Evolutionary conservation across 805 yeast genomes (phyloP).

Genomic region (Lipomyces japonicus): DNA sequence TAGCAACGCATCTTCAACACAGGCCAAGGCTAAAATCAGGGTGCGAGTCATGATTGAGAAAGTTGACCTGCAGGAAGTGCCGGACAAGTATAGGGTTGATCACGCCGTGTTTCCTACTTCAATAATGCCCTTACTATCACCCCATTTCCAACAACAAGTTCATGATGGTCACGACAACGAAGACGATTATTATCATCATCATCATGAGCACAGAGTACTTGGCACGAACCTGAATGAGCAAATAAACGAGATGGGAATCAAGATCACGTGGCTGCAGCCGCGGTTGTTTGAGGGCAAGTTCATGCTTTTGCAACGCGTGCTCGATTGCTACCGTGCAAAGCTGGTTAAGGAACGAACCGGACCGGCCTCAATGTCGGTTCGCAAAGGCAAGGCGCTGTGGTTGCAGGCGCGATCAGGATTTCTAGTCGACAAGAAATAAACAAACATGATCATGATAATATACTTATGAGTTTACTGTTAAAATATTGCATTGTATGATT

Average conservation of each 20-base stretch:
- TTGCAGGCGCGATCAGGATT: too few species aligned
- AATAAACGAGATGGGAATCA: slow-evolving; percentile 23
- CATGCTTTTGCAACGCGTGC: slow-evolving; percentile 18
- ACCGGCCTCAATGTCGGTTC: slow-evolving; percentile 5
- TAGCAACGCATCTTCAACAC: slow-evolving; percentile 1
- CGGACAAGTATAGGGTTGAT: slow-evolving; percentile 21
- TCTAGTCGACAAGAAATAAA: too few species aligned
- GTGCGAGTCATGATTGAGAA: slow-evolving; percentile 13
- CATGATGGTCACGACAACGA: not conserved
- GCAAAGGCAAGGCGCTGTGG: slow-evolving; percentile 19
- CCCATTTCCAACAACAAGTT: slow-evolving; percentile 16
- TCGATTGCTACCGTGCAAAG: slow-evolving; percentile 21
- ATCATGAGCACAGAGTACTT: not conserved
- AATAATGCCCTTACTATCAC: slow-evolving; percentile 17
- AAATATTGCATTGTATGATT: too few species aligned
- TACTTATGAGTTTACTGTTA: too few species aligned
- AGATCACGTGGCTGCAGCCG: slow-evolving; percentile 27
- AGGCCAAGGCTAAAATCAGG: slow-evolving; percentile 9
- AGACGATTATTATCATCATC: not conserved
- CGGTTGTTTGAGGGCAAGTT: slow-evolving; percentile 18
- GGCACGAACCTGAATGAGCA: slow-evolving; percentile 11
- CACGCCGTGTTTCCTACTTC: slow-evolving; percentile 21
- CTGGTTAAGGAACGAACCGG: slow-evolving; percentile 13
- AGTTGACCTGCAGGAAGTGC: slow-evolving; percentile 16
- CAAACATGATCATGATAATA: too few species aligned